These are phyloP conservation scores for Eruca vesicaria DNA, from an alignment of 441 rosid genomes.

Conservation along the genomic window DNA sequence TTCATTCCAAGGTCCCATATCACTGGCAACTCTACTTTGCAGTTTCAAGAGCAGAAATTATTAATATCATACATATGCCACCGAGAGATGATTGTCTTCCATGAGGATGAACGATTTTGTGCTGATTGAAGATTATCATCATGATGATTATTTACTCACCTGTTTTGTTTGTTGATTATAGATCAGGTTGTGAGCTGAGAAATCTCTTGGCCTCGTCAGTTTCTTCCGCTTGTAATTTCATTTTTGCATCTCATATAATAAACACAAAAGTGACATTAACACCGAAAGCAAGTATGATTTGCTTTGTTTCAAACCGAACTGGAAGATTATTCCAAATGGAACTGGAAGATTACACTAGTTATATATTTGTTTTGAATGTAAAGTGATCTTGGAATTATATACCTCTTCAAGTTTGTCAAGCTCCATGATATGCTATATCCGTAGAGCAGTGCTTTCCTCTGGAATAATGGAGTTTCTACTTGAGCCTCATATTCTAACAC, in stretches of 20 bases:
- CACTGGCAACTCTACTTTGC: too few species aligned
- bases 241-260: slow-evolving; percentile 40
- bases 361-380: background rate
- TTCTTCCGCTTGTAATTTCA: slow-evolving; percentile 89
- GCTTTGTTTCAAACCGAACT: too few species aligned
- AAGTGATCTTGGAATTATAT: slow-evolving; percentile 8
- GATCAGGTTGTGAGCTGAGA: slow-evolving; percentile 56
- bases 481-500: background rate
- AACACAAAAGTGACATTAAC: background rate
- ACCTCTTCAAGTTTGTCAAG: slow-evolving; percentile 96
- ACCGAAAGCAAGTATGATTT: background rate
- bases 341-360: background rate
- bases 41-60: background rate
- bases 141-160: slow-evolving; percentile 11
- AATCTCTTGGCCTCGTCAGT: slow-evolving; percentile 92
- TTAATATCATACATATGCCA: background rate
- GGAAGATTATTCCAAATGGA: background rate
- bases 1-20: too few species aligned
- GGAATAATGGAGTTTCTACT: slow-evolving; percentile 1
- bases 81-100: background rate
- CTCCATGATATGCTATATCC: slow-evolving; percentile 87
- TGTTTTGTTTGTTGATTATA: background rate
- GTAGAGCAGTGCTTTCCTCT: slow-evolving; percentile 76
- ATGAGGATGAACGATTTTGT: background rate
- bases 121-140: background rate